A percentile compares a stretch with the other conserved stretches of the same genome.
Evolutionary conservation across 495 filamentous ascomycete genomes (phyloP).

Genomic region (Trichoderma parareesei): DNA sequence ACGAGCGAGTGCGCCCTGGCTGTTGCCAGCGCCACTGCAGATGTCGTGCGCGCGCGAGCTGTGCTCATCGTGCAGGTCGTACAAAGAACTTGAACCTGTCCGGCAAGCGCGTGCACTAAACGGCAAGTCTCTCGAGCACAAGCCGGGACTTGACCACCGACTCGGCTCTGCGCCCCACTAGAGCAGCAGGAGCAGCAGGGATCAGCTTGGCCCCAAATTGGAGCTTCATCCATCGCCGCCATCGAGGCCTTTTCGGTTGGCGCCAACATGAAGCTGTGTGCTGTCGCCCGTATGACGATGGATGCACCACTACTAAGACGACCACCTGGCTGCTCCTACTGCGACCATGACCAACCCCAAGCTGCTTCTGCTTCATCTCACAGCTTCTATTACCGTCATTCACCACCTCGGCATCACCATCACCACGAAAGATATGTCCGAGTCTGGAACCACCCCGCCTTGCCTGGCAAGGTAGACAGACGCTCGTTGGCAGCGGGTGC

Average conservation of each 20-base stretch:
- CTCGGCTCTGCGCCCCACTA: not conserved
- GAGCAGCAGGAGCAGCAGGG: not conserved
- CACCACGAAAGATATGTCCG: no score
- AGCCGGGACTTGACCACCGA: slow-evolving; percentile 5
- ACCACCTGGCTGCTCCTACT: no score
- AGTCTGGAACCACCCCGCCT: no score
- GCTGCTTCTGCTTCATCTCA: no score
- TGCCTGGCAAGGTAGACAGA: no score
- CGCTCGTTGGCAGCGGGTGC: not conserved
- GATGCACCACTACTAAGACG: no score
- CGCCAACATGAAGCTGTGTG: not conserved
- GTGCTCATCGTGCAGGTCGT: not conserved
- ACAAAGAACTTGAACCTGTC: not conserved
- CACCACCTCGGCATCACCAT: no score
- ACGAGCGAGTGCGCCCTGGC: not conserved
- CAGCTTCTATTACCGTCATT: no score
- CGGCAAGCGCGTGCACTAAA: not conserved
- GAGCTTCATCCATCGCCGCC: not conserved
- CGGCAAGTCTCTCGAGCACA: not conserved
- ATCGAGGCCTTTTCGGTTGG: not conserved
- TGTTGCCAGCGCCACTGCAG: no score
- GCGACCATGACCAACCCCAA: no score
- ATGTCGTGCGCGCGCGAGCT: not conserved
- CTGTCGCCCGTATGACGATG: no score
- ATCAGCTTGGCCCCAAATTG: not conserved